Evolutionary conservation across 2,329 filamentous ascomycete genomes (phyloP), one percentile per base, ranked within the genome.

Genomic region (Parafenestella ontariensis): DNA sequence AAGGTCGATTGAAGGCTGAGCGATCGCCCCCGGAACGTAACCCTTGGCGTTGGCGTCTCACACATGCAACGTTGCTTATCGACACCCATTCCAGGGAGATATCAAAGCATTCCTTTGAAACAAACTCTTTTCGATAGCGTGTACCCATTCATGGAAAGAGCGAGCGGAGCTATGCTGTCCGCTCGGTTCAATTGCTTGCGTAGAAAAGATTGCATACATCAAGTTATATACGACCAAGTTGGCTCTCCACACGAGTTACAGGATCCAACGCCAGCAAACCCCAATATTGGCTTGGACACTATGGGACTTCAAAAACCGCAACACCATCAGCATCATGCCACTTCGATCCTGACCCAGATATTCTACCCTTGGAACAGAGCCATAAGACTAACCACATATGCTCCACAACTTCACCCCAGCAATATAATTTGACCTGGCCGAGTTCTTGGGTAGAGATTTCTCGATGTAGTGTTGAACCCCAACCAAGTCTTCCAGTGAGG

Each of bases 311-410:
- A 34, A 88, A 77, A 8, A 90, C 78, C 0, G 78, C 76, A 33
- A 82, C 68, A 0, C 87, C 87, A 1, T 82, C 81, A 0, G 82
- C 85, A 73, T 87, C 91, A 46, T 88, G 75, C 91, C 91, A 96
- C 43, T 77, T 77, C 13, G 85, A 79, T 0, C 83, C 83, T 8
- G 83, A 83, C 6, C 78, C 79, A 54, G 83, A 82, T 15, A 93
- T 75, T 56, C 81, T 81, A 28, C 88, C 82, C 51, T 85, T 81
- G 64, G 88, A 94, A 0, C 87, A 89, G 13, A 92, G 76, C 69
- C 90, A 94, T 0, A 96, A 74, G 34, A 93, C 72, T 3, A 95
- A 75, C 72, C 92, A 96, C 29, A 91, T 81, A 65, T 96, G 88
- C 49, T 86, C 83, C 0, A 86, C 85, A 0, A 91, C 78, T 58